Base-by-base conservation (phyloP, 306 rosid genomes). In the Pterocarpus macrocarpus region DNA sequence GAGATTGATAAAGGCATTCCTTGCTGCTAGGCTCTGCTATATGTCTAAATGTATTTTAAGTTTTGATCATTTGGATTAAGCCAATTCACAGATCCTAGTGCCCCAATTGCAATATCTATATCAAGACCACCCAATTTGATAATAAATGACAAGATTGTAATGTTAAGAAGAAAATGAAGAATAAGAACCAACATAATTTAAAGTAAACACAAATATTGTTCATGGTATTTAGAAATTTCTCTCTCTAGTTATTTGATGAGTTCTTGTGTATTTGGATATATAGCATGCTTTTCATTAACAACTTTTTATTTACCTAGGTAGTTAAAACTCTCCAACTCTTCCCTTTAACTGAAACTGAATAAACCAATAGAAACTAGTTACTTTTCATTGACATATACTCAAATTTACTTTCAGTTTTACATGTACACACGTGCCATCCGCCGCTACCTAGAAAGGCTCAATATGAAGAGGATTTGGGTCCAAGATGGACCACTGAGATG, bases 401-500 rank as follows among this genome's bases (percentile, higher is more conserved):
- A 73, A 77, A 80, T 72, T 86, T 71, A 28, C 79, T 56, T 83
- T 68, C 7, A 73, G 53, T 35, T 74, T 83, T 58, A 55, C 80
- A 17, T 50, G 86, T 67, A 78, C 84, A 81, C 87, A 80, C 90
- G 86, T 66, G 80, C 67, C 84, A 69, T 57, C 62, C 41, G 69
- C 68, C 71, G 71, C 80, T 79, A 39, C 79, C 82, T 64, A 67
- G 76, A 86, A 89, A 78, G 80, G 83, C 77, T 64, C 6, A 16
- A 55, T 59, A 57, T 38, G 87, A 80, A 73, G 86, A 85, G 80
- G 89, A 79, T 74, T 75, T 30, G 56, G 70, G 53, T 77, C 62
- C 83, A 81, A 80, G 68, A 82, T 91, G 84, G 71, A 76, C 87
- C 80, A 55, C 57, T 71, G 63, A 80, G 86, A 81, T 75, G 63